phyloP scores from a whole-genome alignment of 768 basidiomycete species.

The Lyophyllum semitale region DNA sequence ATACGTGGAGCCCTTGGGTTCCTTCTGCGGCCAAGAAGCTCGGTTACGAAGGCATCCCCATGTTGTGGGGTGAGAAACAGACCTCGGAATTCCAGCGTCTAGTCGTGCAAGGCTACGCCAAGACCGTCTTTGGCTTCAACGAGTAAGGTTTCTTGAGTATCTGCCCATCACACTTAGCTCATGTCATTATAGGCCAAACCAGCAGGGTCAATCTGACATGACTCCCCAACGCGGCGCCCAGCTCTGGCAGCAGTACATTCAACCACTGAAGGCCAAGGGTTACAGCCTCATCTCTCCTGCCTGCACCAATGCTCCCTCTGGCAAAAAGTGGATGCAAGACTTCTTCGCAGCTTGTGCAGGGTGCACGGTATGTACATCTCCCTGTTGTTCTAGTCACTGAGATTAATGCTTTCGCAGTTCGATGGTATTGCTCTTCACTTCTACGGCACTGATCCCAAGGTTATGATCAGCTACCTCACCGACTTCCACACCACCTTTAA shows the following conservation, averaged over 20 bases:
- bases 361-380: conserved; percentile 39
- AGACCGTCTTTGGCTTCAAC: conserved; percentile 61
- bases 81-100: conserved; percentile 44
- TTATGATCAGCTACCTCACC: conserved; percentile 54
- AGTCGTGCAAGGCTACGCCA: conserved; percentile 54
- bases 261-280: conserved; percentile 57
- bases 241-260: conserved; percentile 64
- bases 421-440: conserved; percentile 64
- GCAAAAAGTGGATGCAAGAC: conserved; percentile 62
- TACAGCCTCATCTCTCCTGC: conserved; percentile 68
- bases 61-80: conserved; percentile 71
- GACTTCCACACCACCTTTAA: conserved; percentile 46
- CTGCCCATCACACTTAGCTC: background rate
- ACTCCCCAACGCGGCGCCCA: conserved; percentile 44
- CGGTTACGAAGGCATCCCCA: conserved; percentile 59
- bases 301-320: conserved; percentile 58
- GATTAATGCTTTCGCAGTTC: conserved; percentile 38
- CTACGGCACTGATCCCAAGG: conserved; percentile 55
- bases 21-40: conserved; percentile 40
- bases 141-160: conserved; percentile 53
- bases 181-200: conserved; percentile 59
- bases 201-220: conserved; percentile 63
- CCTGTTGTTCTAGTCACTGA: background rate
- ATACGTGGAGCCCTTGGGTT: conserved; percentile 66
- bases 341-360: conserved; percentile 57